Percentiles rank a stretch among this genome's conserved stretches.
Evolutionary conservation across 352 stramenopile genomes (phyloP).

Genomic region (Phytophthora rubi): DNA sequence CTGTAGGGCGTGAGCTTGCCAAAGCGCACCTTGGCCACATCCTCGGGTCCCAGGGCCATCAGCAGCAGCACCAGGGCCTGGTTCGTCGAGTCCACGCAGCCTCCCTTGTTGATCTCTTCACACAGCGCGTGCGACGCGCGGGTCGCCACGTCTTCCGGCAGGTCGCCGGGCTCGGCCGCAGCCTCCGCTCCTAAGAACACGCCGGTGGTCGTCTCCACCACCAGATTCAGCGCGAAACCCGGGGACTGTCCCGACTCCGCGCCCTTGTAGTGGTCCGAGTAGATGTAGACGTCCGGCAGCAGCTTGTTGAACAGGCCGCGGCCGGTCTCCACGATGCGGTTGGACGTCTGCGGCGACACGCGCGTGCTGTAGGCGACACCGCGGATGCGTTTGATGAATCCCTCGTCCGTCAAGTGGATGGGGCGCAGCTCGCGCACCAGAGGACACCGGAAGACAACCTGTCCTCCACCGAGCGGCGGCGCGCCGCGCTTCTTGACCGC

Average conservation of each 20-base stretch:
- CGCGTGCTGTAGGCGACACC: constrained; percentile 96
- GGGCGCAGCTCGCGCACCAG: constrained; percentile 94
- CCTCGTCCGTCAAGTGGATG: constrained; percentile 96
- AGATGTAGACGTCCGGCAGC: constrained; percentile 99
- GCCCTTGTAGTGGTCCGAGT: constrained; percentile 98
- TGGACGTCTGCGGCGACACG: constrained; percentile 97
- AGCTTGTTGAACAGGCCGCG: constrained; percentile 98
- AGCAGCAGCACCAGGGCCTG: constrained; percentile 96
- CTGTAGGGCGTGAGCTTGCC: constrained; percentile 90
- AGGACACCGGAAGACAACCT: constrained; percentile 95
- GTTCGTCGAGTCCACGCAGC: constrained; percentile 95
- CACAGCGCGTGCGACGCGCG: constrained; percentile 94
- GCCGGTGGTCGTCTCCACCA: constrained; percentile 98
- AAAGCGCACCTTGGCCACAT: constrained; percentile 95
- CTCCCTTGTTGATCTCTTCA: constrained; percentile 96
- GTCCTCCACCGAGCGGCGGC: constrained; percentile 77
- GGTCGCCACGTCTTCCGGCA: constrained; percentile 97
- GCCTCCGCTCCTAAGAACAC: constrained; percentile 94
- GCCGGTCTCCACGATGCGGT: constrained; percentile 96
- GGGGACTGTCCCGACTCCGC: constrained; percentile 89
- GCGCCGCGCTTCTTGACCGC: constrained; percentile 94
- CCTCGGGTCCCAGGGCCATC: constrained; percentile 98
- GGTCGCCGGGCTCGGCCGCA: constrained; percentile 77
- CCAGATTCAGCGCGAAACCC: constrained; percentile 93
- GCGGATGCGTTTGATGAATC: constrained; percentile 98